Base-by-base conservation (phyloP, 371 early-diverging fungal genomes). In the Mucor piriformis region DNA sequence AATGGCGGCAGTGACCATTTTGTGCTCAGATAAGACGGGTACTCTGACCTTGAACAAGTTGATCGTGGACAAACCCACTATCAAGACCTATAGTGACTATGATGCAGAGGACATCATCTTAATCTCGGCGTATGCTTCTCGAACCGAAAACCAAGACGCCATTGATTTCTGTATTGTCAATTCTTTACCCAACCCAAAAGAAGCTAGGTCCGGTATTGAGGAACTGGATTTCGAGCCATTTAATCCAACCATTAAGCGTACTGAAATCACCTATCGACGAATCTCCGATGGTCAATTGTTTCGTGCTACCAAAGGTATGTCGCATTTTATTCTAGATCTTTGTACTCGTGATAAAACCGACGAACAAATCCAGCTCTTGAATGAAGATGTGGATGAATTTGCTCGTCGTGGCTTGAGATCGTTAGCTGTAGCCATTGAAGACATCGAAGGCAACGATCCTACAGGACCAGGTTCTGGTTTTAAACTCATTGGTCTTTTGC, bases 1-100 rank as follows among this genome's bases (percentile, higher is more conserved):
- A 51, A 83, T 96, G 63, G 95, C 94, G 5, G 91, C 91, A 62
- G 92, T 91, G 18, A 86, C 86, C 37, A 89, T 94, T 46, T 88
- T 95, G 63, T 94, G 94, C 77, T 88, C 92, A 3, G 95, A 95
- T 79, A 95, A 95, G 82, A 95, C 96, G 8, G 96, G 96, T 52
- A 95, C 96, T 21, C 80, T 95, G 55, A 95, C 96, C 23, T 83
- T 92, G 47, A 94, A 94, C 81, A 88, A 91, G 73, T 88, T 94
- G 72, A 81, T 76, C 63, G 87, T 92, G 48, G 79, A 79, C 57
- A 64, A 72, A 37, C 68, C 78, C 49, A 70, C 81, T 50, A 74
- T 84, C 64, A 82, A 81, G 70, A 66, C 67, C 60, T 85, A 84
- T 61, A 75, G 77, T 7, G 73, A 73, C 16, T 63, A 71, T 47